These are phyloP conservation scores for Ustilago tritici DNA, from an alignment of 1,284 basidiomycete species.

Conservation along the genomic window DNA sequence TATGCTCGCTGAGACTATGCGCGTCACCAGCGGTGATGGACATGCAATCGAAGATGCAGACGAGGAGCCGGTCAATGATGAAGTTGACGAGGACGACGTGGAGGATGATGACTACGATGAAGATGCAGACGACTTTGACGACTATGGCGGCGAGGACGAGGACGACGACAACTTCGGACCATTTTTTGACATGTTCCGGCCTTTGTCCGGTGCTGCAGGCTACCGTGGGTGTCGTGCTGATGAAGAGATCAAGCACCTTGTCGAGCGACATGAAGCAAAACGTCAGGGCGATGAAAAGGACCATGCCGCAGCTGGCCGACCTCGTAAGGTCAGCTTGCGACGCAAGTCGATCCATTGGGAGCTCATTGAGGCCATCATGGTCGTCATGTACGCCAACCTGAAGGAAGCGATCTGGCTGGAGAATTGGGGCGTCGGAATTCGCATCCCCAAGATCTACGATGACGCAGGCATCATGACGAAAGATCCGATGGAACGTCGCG, in stretches of 20 bases:
- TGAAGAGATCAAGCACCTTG: slow-evolving; percentile 25
- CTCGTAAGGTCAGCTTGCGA: slow-evolving; percentile 17
- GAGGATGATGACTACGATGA: slow-evolving; percentile 38
- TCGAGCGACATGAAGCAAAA: slow-evolving; percentile 13
- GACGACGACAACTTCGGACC: slow-evolving; percentile 26
- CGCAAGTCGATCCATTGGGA: slow-evolving; percentile 55
- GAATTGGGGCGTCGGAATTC: slow-evolving; percentile 54
- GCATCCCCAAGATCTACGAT: slow-evolving; percentile 47
- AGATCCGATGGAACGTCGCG: slow-evolving; percentile 45
- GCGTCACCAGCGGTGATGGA: slow-evolving; percentile 24
- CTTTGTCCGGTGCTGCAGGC: slow-evolving; percentile 17
- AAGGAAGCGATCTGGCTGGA: slow-evolving; percentile 52
- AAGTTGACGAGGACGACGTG: slow-evolving; percentile 18
- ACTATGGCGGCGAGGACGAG: slow-evolving; percentile 12
- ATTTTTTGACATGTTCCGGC: slow-evolving; percentile 27
- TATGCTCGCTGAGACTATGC: slow-evolving; percentile 30
- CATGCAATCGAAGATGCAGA: slow-evolving; percentile 2
- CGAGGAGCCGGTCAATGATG: slow-evolving; percentile 6
- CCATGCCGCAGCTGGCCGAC: neutral
- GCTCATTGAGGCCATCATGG: slow-evolving; percentile 55
- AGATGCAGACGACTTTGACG: slow-evolving; percentile 36
- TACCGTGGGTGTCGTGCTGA: slow-evolving; percentile 33
- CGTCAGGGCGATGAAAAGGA: neutral
- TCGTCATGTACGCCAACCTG: slow-evolving; percentile 58
- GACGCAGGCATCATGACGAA: slow-evolving; percentile 11